A percentile compares a stretch with the other conserved stretches of the same genome.
These are phyloP conservation scores for Dendrocalamus latiflorus DNA, from an alignment of 202 grass and related monocot species.

Conservation along the genomic window DNA sequence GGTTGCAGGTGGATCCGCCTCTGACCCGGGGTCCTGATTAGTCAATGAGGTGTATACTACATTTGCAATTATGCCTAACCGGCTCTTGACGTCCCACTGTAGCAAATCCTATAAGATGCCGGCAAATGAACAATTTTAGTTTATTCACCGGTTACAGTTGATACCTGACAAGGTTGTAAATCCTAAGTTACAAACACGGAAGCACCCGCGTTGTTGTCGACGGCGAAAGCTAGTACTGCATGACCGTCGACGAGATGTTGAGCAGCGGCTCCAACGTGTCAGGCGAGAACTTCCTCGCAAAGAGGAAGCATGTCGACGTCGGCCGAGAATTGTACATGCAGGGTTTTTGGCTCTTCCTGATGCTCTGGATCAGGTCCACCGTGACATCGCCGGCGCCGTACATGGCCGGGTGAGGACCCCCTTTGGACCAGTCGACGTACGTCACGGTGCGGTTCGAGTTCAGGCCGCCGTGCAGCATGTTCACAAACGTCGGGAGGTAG, in stretches of 20 bases:
- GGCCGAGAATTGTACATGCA: conserved; percentile 58
- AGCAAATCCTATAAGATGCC: conserved; percentile 18
- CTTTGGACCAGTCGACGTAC: conserved; percentile 70
- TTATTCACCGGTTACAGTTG: background rate
- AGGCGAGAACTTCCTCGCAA: conserved; percentile 81
- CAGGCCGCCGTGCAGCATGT: conserved; percentile 42
- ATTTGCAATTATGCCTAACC: background rate
- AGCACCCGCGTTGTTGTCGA: background rate
- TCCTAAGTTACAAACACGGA: conserved; percentile 32
- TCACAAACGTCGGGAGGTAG: conserved; percentile 70
- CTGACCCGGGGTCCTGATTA: background rate
- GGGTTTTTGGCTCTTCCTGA: conserved; percentile 34
- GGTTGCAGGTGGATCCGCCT: too few species aligned
- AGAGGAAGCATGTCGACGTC: conserved; percentile 62
- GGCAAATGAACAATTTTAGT: background rate
- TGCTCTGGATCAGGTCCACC: conserved; percentile 41
- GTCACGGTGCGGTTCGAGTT: conserved; percentile 82
- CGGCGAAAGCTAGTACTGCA: conserved; percentile 45
- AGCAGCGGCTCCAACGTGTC: conserved; percentile 57
- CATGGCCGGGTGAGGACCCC: conserved; percentile 56
- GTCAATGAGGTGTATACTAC: background rate
- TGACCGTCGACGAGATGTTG: conserved; percentile 60
- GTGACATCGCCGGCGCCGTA: conserved; percentile 41
- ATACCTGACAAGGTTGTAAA: background rate
- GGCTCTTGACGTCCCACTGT: background rate